Percentiles rank a stretch among this genome's conserved stretches.
Conservation (phyloP, 768 basidiomycete genomes). For the Chiua virens region DNA sequence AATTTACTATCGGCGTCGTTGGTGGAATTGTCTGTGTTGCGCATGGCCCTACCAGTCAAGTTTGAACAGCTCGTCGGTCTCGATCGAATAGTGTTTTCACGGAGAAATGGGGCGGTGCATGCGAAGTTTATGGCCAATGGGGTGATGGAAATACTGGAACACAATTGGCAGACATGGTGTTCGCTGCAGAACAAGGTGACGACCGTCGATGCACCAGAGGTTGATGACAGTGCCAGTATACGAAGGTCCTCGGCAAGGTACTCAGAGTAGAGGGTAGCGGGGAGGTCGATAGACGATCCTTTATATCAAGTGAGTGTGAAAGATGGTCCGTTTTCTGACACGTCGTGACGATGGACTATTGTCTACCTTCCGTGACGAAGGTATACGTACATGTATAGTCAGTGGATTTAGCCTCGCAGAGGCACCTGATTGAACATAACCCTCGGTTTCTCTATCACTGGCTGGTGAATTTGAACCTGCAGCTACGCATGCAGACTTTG, state of each 20-base stretch:
- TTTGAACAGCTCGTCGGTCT: too few relatives aligned
- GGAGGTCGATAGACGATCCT: constrained; percentile 91
- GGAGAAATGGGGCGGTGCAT: constrained; percentile 87
- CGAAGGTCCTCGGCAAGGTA: constrained; percentile 70
- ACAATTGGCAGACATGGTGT: constrained; percentile 92
- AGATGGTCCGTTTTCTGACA: not conserved
- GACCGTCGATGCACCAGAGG: constrained; percentile 5
- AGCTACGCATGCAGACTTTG: too few relatives aligned
- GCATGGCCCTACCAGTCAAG: constrained; percentile 87
- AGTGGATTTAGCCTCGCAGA: too few relatives aligned
- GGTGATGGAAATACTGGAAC: constrained; percentile 90
- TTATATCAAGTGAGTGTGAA: constrained; percentile 68
- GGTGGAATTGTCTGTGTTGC: constrained; percentile 91
- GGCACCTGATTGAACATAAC: too few relatives aligned
- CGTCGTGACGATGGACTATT: constrained; percentile 47
- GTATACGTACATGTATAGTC: constrained; percentile 40
- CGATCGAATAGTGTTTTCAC: too few relatives aligned
- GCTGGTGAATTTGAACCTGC: too few relatives aligned
- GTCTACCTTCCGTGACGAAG: constrained; percentile 68
- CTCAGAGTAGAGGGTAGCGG: constrained; percentile 81
- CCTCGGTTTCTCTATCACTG: too few relatives aligned
- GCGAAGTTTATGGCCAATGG: constrained; percentile 94
- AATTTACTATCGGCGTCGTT: constrained; percentile 95
- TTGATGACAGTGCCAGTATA: too few relatives aligned
- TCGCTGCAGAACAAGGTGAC: constrained; percentile 68